A percentile compares a stretch with the other conserved stretches of the same genome.
Evolutionary conservation across 169 alveolate genomes (phyloP).

Genomic region (Plasmodium gonderi): DNA sequence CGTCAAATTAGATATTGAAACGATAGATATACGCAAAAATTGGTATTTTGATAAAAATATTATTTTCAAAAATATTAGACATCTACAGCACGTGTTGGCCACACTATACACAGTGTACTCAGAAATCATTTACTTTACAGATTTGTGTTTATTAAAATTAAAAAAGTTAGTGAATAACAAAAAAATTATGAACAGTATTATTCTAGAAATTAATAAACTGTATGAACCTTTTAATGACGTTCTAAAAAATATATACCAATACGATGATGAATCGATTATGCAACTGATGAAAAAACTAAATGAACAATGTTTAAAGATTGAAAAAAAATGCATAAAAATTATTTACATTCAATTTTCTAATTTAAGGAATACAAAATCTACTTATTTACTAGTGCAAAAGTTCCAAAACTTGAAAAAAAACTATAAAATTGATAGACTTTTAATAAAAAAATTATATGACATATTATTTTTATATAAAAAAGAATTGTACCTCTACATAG

Average conservation of each 20-base stretch:
- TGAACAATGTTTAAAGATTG: slow-evolving; percentile 65
- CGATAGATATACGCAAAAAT: slow-evolving; percentile 63
- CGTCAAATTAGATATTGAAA: slow-evolving; percentile 71
- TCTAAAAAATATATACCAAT: slow-evolving; percentile 53
- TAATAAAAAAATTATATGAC: slow-evolving; percentile 56
- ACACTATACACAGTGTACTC: slow-evolving; percentile 68
- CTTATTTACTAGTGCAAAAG: slow-evolving; percentile 52
- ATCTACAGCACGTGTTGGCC: slow-evolving; percentile 57
- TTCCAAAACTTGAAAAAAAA: slow-evolving; percentile 61
- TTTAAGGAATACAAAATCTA: slow-evolving; percentile 45
- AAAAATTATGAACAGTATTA: slow-evolving; percentile 56
- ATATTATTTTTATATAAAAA: slow-evolving; percentile 54
- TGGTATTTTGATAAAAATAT: slow-evolving; percentile 71
- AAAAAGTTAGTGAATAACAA: slow-evolving; percentile 67
- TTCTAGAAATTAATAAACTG: slow-evolving; percentile 50
- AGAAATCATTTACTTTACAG: slow-evolving; percentile 74
- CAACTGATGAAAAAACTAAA: slow-evolving; percentile 56
- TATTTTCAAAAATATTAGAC: slow-evolving; percentile 63
- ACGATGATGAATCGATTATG: slow-evolving; percentile 71
- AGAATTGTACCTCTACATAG: slow-evolving; percentile 39
- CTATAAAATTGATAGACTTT: slow-evolving; percentile 70
- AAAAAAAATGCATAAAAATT: slow-evolving; percentile 68
- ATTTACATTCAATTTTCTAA: slow-evolving; percentile 67
- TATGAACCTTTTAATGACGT: slow-evolving; percentile 70
- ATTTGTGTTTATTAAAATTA: slow-evolving; percentile 68